Evolutionary conservation across 1,284 basidiomycete species (phyloP).

Genomic region (Ceraceosorus bombacis): DNA sequence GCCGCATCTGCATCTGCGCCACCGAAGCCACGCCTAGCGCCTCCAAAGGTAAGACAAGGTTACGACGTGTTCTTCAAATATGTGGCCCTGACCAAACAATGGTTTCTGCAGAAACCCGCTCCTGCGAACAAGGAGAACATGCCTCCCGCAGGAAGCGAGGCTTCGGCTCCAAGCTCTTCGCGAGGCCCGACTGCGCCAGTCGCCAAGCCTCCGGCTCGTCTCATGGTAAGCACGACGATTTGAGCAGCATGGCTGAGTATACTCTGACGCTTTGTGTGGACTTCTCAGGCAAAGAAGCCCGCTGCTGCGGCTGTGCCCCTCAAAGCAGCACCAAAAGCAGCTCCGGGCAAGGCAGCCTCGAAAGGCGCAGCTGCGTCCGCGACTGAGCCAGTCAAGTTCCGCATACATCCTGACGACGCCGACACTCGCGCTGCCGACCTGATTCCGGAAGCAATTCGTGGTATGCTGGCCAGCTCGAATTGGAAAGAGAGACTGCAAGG

Average conservation of each 20-base stretch:
- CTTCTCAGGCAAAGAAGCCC: slow-evolving; percentile 56
- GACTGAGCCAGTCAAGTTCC: slow-evolving; percentile 81
- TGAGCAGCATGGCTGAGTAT: not conserved
- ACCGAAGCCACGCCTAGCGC: slow-evolving; percentile 3
- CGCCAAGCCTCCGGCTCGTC: slow-evolving; percentile 22
- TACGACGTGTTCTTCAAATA: too few relatives aligned
- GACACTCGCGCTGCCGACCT: slow-evolving; percentile 68
- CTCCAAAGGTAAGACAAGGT: not conserved
- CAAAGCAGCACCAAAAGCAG: slow-evolving; percentile 33
- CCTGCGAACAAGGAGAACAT: slow-evolving; percentile 54
- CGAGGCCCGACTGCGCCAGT: slow-evolving; percentile 19
- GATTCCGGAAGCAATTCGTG: slow-evolving; percentile 66
- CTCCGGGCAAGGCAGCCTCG: slow-evolving; percentile 42
- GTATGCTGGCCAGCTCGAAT: slow-evolving; percentile 70
- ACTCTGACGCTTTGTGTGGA: not conserved
- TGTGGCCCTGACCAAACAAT: too few relatives aligned
- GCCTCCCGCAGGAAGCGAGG: slow-evolving; percentile 26
- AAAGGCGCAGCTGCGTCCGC: slow-evolving; percentile 56
- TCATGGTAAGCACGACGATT: slow-evolving; percentile 9
- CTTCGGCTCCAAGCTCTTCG: slow-evolving; percentile 16
- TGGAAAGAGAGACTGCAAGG: slow-evolving; percentile 90
- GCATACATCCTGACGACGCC: slow-evolving; percentile 84
- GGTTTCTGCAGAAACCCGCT: slow-evolving; percentile 16
- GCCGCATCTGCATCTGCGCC: slow-evolving; percentile 13
- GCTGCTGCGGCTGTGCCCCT: slow-evolving; percentile 54